A percentile compares a stretch with the other conserved stretches of the same genome.
Conservation (phyloP, 352 stramenopile species). For the Phytophthora brassicae region DNA sequence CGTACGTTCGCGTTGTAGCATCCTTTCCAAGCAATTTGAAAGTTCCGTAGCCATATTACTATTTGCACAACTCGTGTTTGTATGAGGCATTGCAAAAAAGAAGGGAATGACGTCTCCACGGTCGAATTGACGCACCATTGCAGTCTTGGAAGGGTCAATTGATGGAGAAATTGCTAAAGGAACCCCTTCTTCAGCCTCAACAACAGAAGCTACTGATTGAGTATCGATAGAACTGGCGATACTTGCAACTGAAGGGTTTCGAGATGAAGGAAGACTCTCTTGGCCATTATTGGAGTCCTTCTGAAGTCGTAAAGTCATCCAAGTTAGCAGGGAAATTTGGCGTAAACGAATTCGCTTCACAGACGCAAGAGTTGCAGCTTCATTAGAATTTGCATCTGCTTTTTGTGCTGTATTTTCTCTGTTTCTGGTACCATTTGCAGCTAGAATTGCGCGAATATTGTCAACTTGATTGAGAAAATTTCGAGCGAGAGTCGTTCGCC, state of each 20-base stretch:
- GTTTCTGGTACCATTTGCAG: slow-evolving; percentile 9
- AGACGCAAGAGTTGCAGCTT: slow-evolving; percentile 31
- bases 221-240: background rate
- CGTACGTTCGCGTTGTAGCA: slow-evolving; percentile 58
- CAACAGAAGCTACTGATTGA: slow-evolving; percentile 2
- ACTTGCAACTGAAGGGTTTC: background rate
- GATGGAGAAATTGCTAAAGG: slow-evolving; percentile 18
- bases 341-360: slow-evolving; percentile 51
- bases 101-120: slow-evolving; percentile 46
- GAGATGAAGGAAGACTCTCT: background rate
- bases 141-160: background rate
- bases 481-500: slow-evolving; percentile 38
- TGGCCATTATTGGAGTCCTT: background rate
- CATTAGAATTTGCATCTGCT: background rate
- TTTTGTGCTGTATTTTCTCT: slow-evolving; percentile 13
- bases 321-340: slow-evolving; percentile 44
- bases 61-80: slow-evolving; percentile 15
- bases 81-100: slow-evolving; percentile 42
- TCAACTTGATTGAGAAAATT: slow-evolving; percentile 41
- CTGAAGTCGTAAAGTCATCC: slow-evolving; percentile 34
- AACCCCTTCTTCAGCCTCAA: slow-evolving; percentile 18
- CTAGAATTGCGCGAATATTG: slow-evolving; percentile 19
- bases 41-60: slow-evolving; percentile 26
- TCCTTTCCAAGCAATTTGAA: slow-evolving; percentile 44
- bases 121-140: slow-evolving; percentile 34